A percentile compares a stretch with the other conserved stretches of the same genome.
Conservation (phyloP, 176 grass and related monocot genomes). For the Typha latifolia region DNA sequence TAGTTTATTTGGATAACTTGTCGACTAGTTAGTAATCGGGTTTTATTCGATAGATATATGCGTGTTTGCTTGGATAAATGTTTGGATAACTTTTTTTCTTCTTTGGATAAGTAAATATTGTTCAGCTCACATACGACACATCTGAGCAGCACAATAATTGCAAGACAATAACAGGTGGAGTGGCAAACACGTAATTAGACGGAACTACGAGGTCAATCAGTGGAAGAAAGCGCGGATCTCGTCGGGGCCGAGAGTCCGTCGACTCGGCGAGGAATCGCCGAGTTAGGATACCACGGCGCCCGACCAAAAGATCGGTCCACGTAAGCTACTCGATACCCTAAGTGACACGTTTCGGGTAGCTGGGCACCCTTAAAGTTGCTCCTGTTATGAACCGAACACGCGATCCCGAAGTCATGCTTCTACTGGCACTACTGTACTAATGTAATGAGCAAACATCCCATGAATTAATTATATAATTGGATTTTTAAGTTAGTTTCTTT, state of each 20-base stretch:
- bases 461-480: conserved; percentile 3
- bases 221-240: too few relatives aligned
- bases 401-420: not conserved
- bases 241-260: too few relatives aligned
- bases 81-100: too few relatives aligned
- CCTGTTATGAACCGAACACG: not conserved
- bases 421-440: conserved; percentile 3
- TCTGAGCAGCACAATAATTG: too few relatives aligned
- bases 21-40: too few relatives aligned
- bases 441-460: not conserved
- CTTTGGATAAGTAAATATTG: too few relatives aligned
- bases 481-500: not conserved
- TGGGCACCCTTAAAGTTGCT: not conserved
- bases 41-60: too few relatives aligned
- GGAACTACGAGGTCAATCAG: too few relatives aligned
- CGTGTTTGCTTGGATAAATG: too few relatives aligned
- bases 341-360: not conserved
- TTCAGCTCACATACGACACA: too few relatives aligned
- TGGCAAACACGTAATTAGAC: not conserved
- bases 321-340: not conserved
- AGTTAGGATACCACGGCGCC: not conserved
- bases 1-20: too few relatives aligned
- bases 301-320: not conserved
- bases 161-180: not conserved
- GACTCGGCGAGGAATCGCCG: not conserved